phyloP scores from a whole-genome alignment of 148 eudicot genomes.

The Fallopia convolvulus region DNA sequence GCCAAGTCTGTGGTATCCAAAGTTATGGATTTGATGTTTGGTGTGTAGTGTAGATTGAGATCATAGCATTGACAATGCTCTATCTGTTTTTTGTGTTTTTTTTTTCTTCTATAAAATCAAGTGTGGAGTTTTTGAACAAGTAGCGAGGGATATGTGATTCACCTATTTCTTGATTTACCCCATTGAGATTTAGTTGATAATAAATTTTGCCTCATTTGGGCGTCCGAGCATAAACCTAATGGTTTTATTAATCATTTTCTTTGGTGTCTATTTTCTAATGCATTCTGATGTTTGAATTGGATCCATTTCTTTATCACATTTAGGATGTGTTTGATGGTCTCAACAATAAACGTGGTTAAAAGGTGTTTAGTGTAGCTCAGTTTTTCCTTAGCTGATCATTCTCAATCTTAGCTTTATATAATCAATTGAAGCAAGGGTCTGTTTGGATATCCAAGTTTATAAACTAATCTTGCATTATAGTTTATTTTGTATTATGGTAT shows the following conservation, averaged over 20 bases:
- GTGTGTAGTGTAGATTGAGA: conserved; percentile 35
- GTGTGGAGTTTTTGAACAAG: neutral
- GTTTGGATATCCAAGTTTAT: no score
- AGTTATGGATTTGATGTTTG: conserved; percentile 80
- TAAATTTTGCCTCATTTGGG: neutral
- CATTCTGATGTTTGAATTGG: no score
- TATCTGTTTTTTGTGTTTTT: neutral
- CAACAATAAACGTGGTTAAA: neutral
- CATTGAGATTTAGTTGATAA: neutral
- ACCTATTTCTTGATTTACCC: neutral
- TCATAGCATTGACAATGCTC: neutral
- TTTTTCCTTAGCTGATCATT: no score
- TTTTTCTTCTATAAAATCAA: neutral
- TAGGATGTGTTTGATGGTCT: no score
- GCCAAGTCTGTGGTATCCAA: conserved; percentile 74
- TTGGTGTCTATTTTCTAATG: no score
- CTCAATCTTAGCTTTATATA: no score
- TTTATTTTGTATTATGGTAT: no score
- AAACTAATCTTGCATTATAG: no score
- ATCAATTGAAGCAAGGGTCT: no score
- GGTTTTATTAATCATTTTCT: no score
- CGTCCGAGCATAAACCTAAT: neutral
- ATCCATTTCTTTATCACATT: no score
- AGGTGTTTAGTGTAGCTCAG: neutral
- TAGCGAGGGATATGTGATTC: neutral